Evolutionary conservation across 352 stramenopile genomes (phyloP).

Genomic region (Globisporangium mamillatum): DNA sequence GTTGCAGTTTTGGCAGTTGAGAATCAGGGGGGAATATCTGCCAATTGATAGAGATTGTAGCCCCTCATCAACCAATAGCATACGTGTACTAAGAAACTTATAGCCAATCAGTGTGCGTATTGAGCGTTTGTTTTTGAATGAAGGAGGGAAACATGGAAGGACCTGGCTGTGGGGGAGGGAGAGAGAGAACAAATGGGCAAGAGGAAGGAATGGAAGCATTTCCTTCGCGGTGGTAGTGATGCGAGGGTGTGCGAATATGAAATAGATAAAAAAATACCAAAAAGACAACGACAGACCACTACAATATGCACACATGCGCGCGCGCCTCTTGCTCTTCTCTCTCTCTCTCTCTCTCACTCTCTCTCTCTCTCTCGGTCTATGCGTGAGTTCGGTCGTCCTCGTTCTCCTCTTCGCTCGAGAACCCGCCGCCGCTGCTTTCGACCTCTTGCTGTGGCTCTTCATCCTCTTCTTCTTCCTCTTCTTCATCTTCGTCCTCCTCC

Average conservation of each 20-base stretch:
- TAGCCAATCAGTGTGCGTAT: neutral
- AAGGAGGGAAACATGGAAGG: slow-evolving; percentile 7
- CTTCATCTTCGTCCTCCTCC: slow-evolving; percentile 27
- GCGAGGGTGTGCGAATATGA: neutral
- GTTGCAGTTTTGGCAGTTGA: neutral
- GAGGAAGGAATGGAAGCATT: neutral
- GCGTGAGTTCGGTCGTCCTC: slow-evolving; percentile 4
- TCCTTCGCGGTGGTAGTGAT: neutral
- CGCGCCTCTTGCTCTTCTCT: neutral
- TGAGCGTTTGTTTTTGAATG: neutral
- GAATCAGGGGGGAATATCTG: neutral
- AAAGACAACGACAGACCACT: slow-evolving; percentile 12
- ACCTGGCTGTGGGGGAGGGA: neutral
- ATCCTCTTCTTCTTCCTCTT: slow-evolving; percentile 24
- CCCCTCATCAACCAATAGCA: neutral
- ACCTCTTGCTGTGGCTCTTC: neutral
- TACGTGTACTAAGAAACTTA: neutral
- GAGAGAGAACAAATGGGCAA: neutral
- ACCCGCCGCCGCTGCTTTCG: slow-evolving; percentile 9
- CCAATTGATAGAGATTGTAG: neutral
- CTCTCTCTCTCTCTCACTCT: neutral
- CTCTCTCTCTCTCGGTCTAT: slow-evolving; percentile 3
- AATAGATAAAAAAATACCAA: slow-evolving; percentile 12
- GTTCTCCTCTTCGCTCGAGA: slow-evolving; percentile 17
- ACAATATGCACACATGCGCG: slow-evolving; percentile 7